Evolutionary conservation across 192 early-diverging fungal genomes (phyloP), one percentile per base, ranked within the genome.

Genomic region (Kickxella alabastrina): DNA sequence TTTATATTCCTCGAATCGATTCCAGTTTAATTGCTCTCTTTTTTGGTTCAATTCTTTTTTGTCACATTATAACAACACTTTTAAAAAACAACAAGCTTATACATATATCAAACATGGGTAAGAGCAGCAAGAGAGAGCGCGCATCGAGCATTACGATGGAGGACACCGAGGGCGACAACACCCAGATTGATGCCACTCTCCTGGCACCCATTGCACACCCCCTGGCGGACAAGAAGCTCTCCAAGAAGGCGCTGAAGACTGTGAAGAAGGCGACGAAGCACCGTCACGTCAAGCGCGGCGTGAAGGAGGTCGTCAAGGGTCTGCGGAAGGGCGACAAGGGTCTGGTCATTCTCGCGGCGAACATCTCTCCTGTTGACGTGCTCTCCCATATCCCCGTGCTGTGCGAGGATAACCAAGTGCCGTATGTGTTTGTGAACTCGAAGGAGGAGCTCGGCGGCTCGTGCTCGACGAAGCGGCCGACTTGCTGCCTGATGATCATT

Each of bases 221-320:
- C 3, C 50, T 76, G 41, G 66, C 66, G 8, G 73, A 76, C 57
- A 61, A 62, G 54, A 69, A 68, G 65, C 62, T 76, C 53, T 41
- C 62, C 13, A 76, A 76, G 53, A 76, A 76, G 66, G 62, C 57
- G 24, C 62, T 76, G 38, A 69, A 68, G 73, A 56, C 62, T 1
- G 66, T 65, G 32, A 76, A 76, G 66, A 76, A 76, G 58, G 91
- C 93, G 43, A 63, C 87, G 48, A 92, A 89, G 77, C 83, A 85
- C 39, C 91, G 92, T 74, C 83, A 87, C 34, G 82, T 94, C 34
- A 87, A 87, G 71, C 87, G 97, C 53, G 97, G 97, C 43, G 92
- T 97, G 17, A 97, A 97, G 82, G 97, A 99, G 75, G 92, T 97
- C 24, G 89, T 92, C 36, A 97, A 97, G 81, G 91, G 85, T 54